Percentiles rank a stretch among this genome's conserved stretches.
These are phyloP conservation scores for Fragaria iinumae DNA, from an alignment of 306 rosid species.

Conservation along the genomic window DNA sequence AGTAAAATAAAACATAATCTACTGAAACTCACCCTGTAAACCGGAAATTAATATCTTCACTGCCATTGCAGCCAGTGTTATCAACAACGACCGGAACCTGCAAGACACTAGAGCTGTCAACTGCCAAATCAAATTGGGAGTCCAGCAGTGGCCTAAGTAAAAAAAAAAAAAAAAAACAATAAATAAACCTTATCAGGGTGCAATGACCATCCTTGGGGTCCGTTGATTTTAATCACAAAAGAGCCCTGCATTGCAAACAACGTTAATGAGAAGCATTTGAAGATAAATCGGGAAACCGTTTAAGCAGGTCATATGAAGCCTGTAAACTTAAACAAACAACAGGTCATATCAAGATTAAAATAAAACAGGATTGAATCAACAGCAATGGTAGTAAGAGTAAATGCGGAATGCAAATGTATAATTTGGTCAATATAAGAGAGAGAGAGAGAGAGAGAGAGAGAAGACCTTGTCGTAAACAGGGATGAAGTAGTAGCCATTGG, in stretches of 20 bases:
- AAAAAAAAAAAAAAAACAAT: neutral
- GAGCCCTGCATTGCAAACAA: conserved; percentile 66
- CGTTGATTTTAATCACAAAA: conserved; percentile 72
- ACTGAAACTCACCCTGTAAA: conserved; percentile 75
- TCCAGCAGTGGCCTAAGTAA: conserved; percentile 5
- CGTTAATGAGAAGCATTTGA: conserved; percentile 31
- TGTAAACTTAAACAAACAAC: too few species aligned
- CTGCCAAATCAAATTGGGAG: conserved; percentile 14
- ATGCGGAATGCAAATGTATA: neutral
- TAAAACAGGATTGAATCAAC: neutral
- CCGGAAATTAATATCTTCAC: conserved; percentile 85
- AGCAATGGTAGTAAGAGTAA: neutral
- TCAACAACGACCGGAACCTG: conserved; percentile 89
- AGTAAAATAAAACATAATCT: neutral
- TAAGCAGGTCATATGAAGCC: neutral
- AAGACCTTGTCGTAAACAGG: conserved; percentile 96
- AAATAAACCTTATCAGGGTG: conserved; percentile 73
- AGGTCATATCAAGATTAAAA: neutral
- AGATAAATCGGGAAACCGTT: neutral
- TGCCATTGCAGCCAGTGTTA: conserved; percentile 81
- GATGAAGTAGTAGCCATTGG: conserved; percentile 97
- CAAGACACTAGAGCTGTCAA: conserved; percentile 11
- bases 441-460: neutral
- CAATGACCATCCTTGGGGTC: conserved; percentile 99
- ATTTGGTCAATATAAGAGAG: neutral